Base-by-base conservation (phyloP, 331 rosid species). In the Ulmus americana region DNA sequence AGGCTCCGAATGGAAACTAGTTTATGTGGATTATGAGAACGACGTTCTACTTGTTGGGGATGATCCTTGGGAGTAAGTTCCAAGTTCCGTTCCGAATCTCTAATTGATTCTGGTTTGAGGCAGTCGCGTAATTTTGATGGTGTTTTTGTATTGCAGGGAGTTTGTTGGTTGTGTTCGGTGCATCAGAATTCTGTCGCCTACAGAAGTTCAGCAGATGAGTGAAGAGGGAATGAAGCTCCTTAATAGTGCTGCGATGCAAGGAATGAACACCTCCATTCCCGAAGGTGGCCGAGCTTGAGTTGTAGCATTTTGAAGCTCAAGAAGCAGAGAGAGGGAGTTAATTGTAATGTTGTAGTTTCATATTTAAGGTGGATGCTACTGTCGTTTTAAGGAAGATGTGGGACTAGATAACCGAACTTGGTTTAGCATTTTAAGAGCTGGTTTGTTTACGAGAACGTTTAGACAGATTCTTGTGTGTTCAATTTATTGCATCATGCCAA, bases 11-110 rank as follows among this genome's bases (percentile, higher is more conserved):
- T 94, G 99, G 99, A 94, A 94, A 67, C 53, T 94, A 77, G 99
- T 94, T 28, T 94, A 94, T 41, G 99, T 94, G 42, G 99, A 94
- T 72, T 94, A 84, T 59, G 99, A 94, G 74, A 90, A 70, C 6
- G 99, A 94, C 58, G 99, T 94, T 66, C 83, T 94, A 15, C 97
- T 94, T 60, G 88, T 94, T 42, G 99, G 99, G 7, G 99, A 94
- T 72, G 99, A 94, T 78, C 99, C 99, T 10, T 94, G 99, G 99
- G 99, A 94, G 99, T 94, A 80, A 84, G 97, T 75, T 68, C 42
- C 75, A 44, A 67, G 42, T 39, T 43, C 38, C 39, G 35, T 28
- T 28, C 35, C 35, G 35, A 28, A 2, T 28, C 35, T 28, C 35
- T 2, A 28, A 28, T 28, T 28, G 35, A 28, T 28, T 28, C 35